Percentiles rank a stretch among this genome's conserved stretches.
phyloP scores from a whole-genome alignment of 2,329 filamentous ascomycete species.

The Colletotrichum abscissum region DNA sequence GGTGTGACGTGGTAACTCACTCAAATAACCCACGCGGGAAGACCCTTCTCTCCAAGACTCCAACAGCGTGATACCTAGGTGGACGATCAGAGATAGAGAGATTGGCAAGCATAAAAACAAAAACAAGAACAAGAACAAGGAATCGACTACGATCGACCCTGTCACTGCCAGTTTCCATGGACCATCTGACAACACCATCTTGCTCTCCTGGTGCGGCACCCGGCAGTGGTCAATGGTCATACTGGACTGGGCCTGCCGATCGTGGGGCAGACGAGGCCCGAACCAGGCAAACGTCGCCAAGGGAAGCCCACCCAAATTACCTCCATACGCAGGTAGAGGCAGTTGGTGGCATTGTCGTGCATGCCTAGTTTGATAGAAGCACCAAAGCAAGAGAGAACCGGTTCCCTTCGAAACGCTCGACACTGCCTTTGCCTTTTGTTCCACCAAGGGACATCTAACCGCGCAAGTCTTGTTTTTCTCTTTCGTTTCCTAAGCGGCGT shows the following conservation, averaged over 20 bases:
- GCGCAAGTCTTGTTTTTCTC: slow-evolving; percentile 6
- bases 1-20: neutral
- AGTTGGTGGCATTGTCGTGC: neutral
- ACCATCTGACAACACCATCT: neutral
- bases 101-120: neutral
- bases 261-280: slow-evolving; percentile 22
- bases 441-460: neutral
- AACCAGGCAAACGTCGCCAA: slow-evolving; percentile 28
- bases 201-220: slow-evolving; percentile 1
- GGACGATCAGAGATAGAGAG: neutral
- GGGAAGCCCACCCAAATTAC: neutral
- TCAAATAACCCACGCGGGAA: neutral
- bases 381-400: neutral
- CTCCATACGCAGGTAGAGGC: too few relatives aligned
- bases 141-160: neutral
- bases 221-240: slow-evolving; percentile 5
- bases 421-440: neutral
- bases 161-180: neutral
- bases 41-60: neutral
- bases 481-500: slow-evolving; percentile 16
- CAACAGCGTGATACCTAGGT: neutral
- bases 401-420: slow-evolving; percentile 5
- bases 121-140: neutral
- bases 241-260: slow-evolving; percentile 31
- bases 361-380: slow-evolving; percentile 1